phyloP scores from a whole-genome alignment of 2,329 filamentous ascomycete genomes.

The Cytospora piceicola region DNA sequence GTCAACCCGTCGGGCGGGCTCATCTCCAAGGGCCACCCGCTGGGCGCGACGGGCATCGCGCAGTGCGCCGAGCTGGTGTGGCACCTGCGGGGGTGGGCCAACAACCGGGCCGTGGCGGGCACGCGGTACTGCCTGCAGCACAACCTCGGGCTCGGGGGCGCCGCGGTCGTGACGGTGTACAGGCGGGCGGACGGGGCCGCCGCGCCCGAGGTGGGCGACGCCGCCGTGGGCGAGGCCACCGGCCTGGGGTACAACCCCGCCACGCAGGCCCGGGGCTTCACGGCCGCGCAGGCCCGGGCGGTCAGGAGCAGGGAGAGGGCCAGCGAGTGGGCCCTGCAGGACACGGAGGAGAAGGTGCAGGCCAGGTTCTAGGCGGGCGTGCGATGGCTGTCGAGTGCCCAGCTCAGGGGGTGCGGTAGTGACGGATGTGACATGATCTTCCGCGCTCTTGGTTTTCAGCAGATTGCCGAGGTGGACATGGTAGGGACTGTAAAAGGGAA shows the following conservation, averaged over 20 bases:
- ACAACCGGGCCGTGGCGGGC: slow-evolving; percentile 74
- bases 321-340: slow-evolving; percentile 78
- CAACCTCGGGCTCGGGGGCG: slow-evolving; percentile 89
- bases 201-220: slow-evolving; percentile 63
- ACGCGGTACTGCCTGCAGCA: slow-evolving; percentile 83
- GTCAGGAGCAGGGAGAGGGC: slow-evolving; percentile 69
- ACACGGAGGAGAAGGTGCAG: slow-evolving; percentile 74
- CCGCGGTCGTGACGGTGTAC: slow-evolving; percentile 89
- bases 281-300: slow-evolving; percentile 70
- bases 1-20: slow-evolving; percentile 94
- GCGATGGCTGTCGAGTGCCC: too few species aligned
- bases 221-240: slow-evolving; percentile 66
- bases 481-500: too few species aligned
- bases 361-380: slow-evolving; percentile 38
- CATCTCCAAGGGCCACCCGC: slow-evolving; percentile 94
- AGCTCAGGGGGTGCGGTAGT: too few species aligned
- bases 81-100: slow-evolving; percentile 95
- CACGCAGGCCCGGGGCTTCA: slow-evolving; percentile 86
- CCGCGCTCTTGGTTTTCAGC: too few species aligned
- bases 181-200: slow-evolving; percentile 76
- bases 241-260: slow-evolving; percentile 90
- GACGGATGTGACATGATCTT: too few species aligned
- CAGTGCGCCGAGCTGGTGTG: slow-evolving; percentile 95
- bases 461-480: too few species aligned
- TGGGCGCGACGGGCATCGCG: slow-evolving; percentile 91